Percentiles rank a stretch among this genome's conserved stretches.
phyloP scores from a whole-genome alignment of 1,139 yeast species.

The Sugiyamaella sp. region DNA sequence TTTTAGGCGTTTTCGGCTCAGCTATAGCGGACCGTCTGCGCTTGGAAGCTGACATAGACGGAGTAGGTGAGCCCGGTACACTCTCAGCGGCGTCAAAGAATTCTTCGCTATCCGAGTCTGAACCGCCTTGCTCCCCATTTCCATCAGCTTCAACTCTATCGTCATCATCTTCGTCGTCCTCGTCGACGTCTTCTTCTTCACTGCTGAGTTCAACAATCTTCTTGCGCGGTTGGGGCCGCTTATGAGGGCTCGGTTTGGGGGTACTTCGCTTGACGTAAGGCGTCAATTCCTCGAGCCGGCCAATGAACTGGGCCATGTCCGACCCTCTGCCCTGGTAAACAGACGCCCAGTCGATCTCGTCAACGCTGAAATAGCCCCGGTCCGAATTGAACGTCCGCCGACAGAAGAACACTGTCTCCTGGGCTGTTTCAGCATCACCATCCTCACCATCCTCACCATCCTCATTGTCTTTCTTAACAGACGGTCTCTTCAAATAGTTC shows the following conservation, averaged over 20 bases:
- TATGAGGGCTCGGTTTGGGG: not conserved
- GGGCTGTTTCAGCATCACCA: not conserved
- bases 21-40: not conserved
- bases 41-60: not conserved
- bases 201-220: slow-evolving; percentile 7
- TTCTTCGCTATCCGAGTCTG: slow-evolving; percentile 12
- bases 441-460: no score
- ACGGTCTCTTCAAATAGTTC: slow-evolving; percentile 8
- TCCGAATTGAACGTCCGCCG: slow-evolving; percentile 23
- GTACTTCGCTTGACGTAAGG: slow-evolving; percentile 6
- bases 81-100: slow-evolving; percentile 6
- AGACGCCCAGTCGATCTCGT: slow-evolving; percentile 26
- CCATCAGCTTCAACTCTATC: not conserved
- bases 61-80: not conserved
- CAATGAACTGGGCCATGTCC: slow-evolving; percentile 19
- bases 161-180: not conserved
- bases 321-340: slow-evolving; percentile 25
- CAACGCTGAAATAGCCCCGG: slow-evolving; percentile 17
- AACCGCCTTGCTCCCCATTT: not conserved
- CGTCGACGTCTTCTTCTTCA: slow-evolving; percentile 15
- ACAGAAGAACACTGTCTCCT: slow-evolving; percentile 22
- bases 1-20: slow-evolving; percentile 12
- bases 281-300: slow-evolving; percentile 14
- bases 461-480: no score
- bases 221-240: not conserved